phyloP scores from a whole-genome alignment of 306 rosid species.

The Quercus berberidifolia region DNA sequence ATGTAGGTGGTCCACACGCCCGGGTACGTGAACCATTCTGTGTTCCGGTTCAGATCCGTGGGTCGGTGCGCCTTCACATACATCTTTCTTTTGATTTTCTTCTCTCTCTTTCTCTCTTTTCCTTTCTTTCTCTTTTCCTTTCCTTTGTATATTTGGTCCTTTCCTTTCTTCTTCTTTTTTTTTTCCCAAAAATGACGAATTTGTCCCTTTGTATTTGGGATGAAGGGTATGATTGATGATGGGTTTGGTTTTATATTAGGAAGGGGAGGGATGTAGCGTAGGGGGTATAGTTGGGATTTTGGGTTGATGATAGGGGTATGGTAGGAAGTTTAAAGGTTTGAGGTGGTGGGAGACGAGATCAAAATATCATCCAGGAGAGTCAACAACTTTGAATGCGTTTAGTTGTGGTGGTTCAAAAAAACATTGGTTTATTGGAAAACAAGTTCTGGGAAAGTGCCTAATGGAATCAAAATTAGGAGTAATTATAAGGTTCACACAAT shows the following conservation, averaged over 20 bases:
- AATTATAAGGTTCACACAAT: too few relatives aligned
- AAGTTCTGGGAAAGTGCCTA: neutral
- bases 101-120: neutral
- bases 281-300: neutral
- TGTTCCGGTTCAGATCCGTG: slow-evolving; percentile 50
- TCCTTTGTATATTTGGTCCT: too few relatives aligned
- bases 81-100: slow-evolving; percentile 10
- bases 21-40: slow-evolving; percentile 47
- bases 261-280: neutral
- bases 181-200: too few relatives aligned
- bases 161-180: too few relatives aligned
- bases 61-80: slow-evolving; percentile 36
- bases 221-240: too few relatives aligned
- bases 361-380: neutral
- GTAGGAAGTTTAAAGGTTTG: too few relatives aligned
- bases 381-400: too few relatives aligned
- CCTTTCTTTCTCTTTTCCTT: too few relatives aligned
- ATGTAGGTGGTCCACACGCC: slow-evolving; percentile 47
- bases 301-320: too few relatives aligned
- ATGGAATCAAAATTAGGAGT: too few relatives aligned
- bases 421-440: neutral
- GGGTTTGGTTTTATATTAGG: neutral
- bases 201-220: too few relatives aligned
- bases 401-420: too few relatives aligned
- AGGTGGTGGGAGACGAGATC: neutral